Base-by-base conservation (phyloP, 2,329 filamentous ascomycete genomes). In the Pseudopithomyces maydicus region DNA sequence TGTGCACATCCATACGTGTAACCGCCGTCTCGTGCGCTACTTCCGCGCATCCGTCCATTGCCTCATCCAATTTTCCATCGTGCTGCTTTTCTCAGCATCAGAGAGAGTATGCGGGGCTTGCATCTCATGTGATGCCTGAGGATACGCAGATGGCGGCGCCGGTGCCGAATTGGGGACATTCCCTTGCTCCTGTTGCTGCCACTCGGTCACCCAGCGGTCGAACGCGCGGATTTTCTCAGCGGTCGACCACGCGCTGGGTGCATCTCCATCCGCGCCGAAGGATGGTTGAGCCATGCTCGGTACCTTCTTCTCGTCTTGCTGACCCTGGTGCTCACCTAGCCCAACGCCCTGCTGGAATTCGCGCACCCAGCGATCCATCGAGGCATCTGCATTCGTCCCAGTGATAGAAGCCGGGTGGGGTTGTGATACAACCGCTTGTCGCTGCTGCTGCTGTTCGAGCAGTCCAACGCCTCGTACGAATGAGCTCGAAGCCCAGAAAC, bases 401-500 rank as follows among this genome's bases (percentile, higher is more conserved):
- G 26, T 8, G 26, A 29, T 4, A 29, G 26, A 29, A 29, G 26
- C 26, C 5, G 26, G 26, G 26, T 29, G 26, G 26, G 26, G 26
- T 8, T 29, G 4, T 17, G 19, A 32, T 35, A 29, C 36, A 29
- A 15, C 41, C 17, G 35, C 35, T 36, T 36, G n/a, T 19, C 17
- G 14, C 17, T 17, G 38, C 19, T 41, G 38, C 36, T 23, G 48
- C 33, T 41, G 36, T 17, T 22, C 57, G 15, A 74, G 19, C 41
- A 73, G 43, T 3, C 74, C 74, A 6, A 67, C 64, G 2, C 59
- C 66, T 23, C 74, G 61, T 2, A 71, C 80, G 69, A 90, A 90
- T 7, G 79, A 78, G 32, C 80, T 81, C 45, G 84, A 72, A 2
- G 88, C 83, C 76, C 88, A 92, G 35, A 92, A 84, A 0, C 85